Evolutionary conservation across 1,139 yeast genomes (phyloP), one percentile per base, ranked within the genome.

Genomic region (Candida sp.): DNA sequence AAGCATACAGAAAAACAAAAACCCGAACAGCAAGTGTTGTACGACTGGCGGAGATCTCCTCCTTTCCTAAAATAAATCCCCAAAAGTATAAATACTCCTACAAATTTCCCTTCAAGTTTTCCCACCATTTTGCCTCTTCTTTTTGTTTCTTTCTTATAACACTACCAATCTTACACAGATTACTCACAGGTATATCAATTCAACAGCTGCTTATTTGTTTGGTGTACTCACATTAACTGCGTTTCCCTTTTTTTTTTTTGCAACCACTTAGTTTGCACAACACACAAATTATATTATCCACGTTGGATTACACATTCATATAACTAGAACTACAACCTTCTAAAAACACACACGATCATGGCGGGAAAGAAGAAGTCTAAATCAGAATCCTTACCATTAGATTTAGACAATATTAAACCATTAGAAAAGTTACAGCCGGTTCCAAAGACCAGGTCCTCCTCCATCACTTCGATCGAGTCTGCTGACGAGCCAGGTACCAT

Each of bases 321-420:
- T 47, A 47, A 47, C 49, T 11, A 27, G n/a, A n/a, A 17, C 31
- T 7, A n/a, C 11, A 41, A n/a, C n/a, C 6, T 7, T 9, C 23
- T 31, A n/a, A n/a, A n/a, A n/a, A 33, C 11, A 39, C n/a, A 17
- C 17, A 46, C 45, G 42, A 51, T 44, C 53, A 55, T 55, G 58
- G 57, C 53, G 55, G 58, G 49, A 46, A 55, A 55, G 53, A 55
- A 55, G 35, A 54, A 54, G 54, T 50, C 54, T 43, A 55, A 55
- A 39, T 49, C 53, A 30, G 54, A 54, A 17, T 31, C 54, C 27
- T 32, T 54, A 22, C 61, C 65, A 47, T 59, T 66, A 42, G 77
- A 75, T 58, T 68, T 76, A 53, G 75, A 69, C 27, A 69, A 65
- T 55, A 73, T 79, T 58, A 79, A 75, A 54, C 67, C 63, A 52